These are phyloP conservation scores for Juglanconis sp. DNA, from an alignment of 2,329 filamentous ascomycete genomes.

Conservation along the genomic window DNA sequence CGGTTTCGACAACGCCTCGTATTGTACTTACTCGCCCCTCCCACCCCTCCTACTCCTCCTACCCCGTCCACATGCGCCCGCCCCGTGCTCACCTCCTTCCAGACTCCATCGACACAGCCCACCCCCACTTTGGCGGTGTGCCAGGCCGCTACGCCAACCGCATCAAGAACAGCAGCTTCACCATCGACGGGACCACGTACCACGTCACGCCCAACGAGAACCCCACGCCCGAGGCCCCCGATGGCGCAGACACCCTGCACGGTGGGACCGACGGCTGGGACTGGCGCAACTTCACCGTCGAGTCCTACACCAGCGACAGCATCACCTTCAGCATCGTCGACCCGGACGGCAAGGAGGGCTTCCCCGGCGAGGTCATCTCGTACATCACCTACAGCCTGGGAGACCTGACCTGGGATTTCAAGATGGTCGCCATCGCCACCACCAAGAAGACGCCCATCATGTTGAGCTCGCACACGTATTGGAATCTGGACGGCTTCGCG, in stretches of 20 bases:
- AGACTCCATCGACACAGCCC: constrained; percentile 56
- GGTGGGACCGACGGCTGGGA: constrained; percentile 73
- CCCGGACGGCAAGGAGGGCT: constrained; percentile 69
- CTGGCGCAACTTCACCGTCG: constrained; percentile 73
- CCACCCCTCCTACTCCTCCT: too few species aligned
- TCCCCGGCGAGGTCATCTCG: constrained; percentile 73
- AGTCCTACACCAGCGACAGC: constrained; percentile 61
- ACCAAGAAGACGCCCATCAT: constrained; percentile 80
- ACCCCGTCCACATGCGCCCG: not conserved
- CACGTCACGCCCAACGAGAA: constrained; percentile 63
- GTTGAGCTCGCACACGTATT: constrained; percentile 73
- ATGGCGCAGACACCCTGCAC: constrained; percentile 63
- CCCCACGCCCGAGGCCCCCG: constrained; percentile 44
- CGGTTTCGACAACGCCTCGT: constrained; percentile 72
- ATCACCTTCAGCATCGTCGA: constrained; percentile 77
- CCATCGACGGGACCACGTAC: constrained; percentile 60
- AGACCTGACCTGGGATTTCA: constrained; percentile 66
- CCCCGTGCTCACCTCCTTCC: not conserved
- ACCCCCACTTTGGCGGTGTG: constrained; percentile 70
- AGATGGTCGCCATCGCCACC: constrained; percentile 67
- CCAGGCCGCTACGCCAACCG: constrained; percentile 78
- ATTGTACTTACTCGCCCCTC: constrained; percentile 37
- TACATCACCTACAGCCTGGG: constrained; percentile 71
- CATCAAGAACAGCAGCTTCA: constrained; percentile 73
- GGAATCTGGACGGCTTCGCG: constrained; percentile 78